phyloP scores from a whole-genome alignment of 2,329 filamentous ascomycete species.

The Aspergillus sp. region DNA sequence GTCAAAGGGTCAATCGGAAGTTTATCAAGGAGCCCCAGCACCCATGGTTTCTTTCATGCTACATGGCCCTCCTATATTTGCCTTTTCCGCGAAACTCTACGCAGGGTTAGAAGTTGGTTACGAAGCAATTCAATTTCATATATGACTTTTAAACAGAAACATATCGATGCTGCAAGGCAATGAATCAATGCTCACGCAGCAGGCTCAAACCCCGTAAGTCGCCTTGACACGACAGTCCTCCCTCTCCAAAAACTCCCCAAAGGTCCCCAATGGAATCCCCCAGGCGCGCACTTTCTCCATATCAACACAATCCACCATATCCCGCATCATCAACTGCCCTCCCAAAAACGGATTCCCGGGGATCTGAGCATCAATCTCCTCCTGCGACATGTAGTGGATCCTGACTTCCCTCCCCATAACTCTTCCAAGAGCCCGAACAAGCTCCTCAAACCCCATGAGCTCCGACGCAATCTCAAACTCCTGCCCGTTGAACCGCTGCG shows the following conservation, averaged over 20 bases:
- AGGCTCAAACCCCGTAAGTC: constrained; percentile 7
- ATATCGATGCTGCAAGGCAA: neutral
- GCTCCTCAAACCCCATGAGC: constrained; percentile 39
- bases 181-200: neutral
- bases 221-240: constrained; percentile 39
- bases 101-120: too few relatives aligned
- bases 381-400: constrained; percentile 46
- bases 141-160: too few relatives aligned
- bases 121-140: too few relatives aligned
- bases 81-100: too few relatives aligned
- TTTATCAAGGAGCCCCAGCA: too few relatives aligned
- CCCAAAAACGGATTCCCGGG: constrained; percentile 44
- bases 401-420: constrained; percentile 42
- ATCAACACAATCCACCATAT: constrained; percentile 44
- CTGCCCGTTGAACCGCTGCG: constrained; percentile 45
- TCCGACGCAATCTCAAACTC: constrained; percentile 51
- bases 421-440: constrained; percentile 43
- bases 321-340: constrained; percentile 44
- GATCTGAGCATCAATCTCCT: constrained; percentile 45
- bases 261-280: constrained; percentile 49
- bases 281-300: constrained; percentile 37
- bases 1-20: too few relatives aligned
- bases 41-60: too few relatives aligned
- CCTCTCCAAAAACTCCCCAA: constrained; percentile 50
- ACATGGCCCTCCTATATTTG: too few relatives aligned